These are phyloP conservation scores for Peniophora sp. DNA, from an alignment of 1,284 basidiomycete genomes.

Conservation along the genomic window DNA sequence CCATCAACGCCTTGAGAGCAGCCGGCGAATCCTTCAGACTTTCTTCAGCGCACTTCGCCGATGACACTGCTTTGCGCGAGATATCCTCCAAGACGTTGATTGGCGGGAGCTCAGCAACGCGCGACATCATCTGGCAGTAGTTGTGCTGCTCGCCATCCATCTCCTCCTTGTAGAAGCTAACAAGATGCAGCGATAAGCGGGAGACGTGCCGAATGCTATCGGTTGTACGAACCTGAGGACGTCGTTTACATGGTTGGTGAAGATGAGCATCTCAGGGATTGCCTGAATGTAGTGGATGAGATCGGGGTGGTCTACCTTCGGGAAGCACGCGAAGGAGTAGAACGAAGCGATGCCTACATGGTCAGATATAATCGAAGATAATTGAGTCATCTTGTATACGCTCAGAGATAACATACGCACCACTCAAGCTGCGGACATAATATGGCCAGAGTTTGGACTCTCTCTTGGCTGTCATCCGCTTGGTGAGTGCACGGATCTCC, in stretches of 20 bases:
- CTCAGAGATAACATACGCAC: not conserved
- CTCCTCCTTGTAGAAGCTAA: not conserved
- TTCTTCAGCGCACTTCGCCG: not conserved
- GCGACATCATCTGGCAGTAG: slow-evolving; percentile 1
- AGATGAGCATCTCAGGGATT: not conserved
- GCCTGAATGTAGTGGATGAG: not conserved
- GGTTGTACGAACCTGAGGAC: not conserved
- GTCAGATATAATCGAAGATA: not conserved
- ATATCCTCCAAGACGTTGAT: not conserved
- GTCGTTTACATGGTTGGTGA: not conserved
- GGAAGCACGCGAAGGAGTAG: not conserved
- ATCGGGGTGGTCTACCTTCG: not conserved
- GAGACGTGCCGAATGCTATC: not conserved
- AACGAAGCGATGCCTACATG: not conserved
- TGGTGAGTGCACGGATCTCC: not conserved
- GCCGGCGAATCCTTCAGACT: not conserved
- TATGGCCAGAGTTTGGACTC: not conserved
- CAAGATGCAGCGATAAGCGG: not conserved
- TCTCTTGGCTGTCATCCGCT: not conserved
- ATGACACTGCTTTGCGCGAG: not conserved
- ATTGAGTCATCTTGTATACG: too few species aligned
- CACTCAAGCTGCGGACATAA: not conserved
- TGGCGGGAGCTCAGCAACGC: not conserved
- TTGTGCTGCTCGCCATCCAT: not conserved
- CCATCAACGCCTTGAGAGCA: not conserved